Evolutionary conservation across 805 yeast species (phyloP).

Genomic region (Candida sakaeoensis): DNA sequence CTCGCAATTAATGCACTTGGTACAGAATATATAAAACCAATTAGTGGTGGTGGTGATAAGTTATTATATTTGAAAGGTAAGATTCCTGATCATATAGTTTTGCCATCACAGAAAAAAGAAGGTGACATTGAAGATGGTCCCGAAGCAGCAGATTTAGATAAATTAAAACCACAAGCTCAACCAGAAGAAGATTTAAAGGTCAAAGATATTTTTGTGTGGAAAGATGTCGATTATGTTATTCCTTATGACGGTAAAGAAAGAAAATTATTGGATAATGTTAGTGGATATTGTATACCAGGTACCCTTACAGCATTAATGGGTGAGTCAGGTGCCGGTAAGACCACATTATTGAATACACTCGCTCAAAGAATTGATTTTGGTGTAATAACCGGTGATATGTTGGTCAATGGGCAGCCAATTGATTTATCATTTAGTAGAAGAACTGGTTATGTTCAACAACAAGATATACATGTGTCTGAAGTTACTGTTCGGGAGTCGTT

Average conservation of each 20-base stretch:
- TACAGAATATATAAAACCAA: constrained; percentile 24
- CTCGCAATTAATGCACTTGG: constrained; percentile 21
- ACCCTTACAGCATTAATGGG: constrained; percentile 59
- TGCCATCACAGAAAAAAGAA: constrained; percentile 11
- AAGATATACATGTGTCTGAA: constrained; percentile 18
- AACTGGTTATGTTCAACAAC: constrained; percentile 20
- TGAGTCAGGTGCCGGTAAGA: constrained; percentile 64
- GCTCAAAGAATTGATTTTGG: constrained; percentile 55
- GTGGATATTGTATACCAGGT: constrained; percentile 45
- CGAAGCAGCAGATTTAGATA: neutral
- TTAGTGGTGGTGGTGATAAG: constrained; percentile 31
- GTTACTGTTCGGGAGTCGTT: constrained; percentile 19
- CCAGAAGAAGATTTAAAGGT: constrained; percentile 25
- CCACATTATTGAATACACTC: constrained; percentile 51
- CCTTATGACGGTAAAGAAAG: constrained; percentile 41
- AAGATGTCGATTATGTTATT: constrained; percentile 54
- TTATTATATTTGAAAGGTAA: constrained; percentile 27
- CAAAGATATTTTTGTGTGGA: constrained; percentile 58
- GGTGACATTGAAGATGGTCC: constrained; percentile 13
- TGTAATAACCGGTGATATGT: constrained; percentile 54
- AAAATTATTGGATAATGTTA: constrained; percentile 33
- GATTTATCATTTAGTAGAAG: constrained; percentile 48
- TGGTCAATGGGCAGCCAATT: constrained; percentile 51
- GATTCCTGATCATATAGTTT: constrained; percentile 16
- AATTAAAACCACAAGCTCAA: neutral